Conservation (phyloP, 2,329 filamentous ascomycete genomes). For the Monosporascus ibericus region DNA sequence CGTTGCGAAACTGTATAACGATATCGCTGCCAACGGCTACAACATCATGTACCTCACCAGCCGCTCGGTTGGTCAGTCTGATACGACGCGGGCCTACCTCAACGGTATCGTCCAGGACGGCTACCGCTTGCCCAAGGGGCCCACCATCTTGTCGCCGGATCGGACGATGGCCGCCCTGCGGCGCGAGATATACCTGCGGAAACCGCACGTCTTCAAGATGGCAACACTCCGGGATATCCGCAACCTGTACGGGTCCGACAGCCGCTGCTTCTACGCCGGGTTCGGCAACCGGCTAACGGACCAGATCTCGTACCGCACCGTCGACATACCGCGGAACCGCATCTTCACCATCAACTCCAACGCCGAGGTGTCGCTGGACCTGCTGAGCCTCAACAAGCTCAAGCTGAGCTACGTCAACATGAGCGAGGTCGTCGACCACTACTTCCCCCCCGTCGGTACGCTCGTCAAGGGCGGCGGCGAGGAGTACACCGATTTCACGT, state of each 20-base stretch:
- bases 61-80: slow-evolving; percentile 86
- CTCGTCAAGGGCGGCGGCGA: slow-evolving; percentile 86
- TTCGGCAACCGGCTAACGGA: slow-evolving; percentile 97
- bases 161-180: slow-evolving; percentile 88
- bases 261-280: slow-evolving; percentile 89
- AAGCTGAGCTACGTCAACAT: slow-evolving; percentile 97
- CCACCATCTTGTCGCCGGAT: slow-evolving; percentile 92
- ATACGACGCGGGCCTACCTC: slow-evolving; percentile 83
- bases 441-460: slow-evolving; percentile 87
- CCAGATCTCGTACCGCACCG: slow-evolving; percentile 89
- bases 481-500: slow-evolving; percentile 94
- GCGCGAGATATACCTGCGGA: slow-evolving; percentile 88
- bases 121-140: slow-evolving; percentile 79
- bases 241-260: slow-evolving; percentile 70
- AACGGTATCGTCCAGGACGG: slow-evolving; percentile 85
- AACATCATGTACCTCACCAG: slow-evolving; percentile 98
- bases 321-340: slow-evolving; percentile 87
- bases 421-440: slow-evolving; percentile 95
- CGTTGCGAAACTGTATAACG: slow-evolving; percentile 93
- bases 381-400: slow-evolving; percentile 86
- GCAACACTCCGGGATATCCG: slow-evolving; percentile 92
- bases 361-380: slow-evolving; percentile 86
- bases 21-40: slow-evolving; percentile 92
- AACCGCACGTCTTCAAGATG: slow-evolving; percentile 99
- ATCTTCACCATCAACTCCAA: slow-evolving; percentile 99